Conservation (phyloP, 768 basidiomycete species). For the Panaeolus cyanescens region DNA sequence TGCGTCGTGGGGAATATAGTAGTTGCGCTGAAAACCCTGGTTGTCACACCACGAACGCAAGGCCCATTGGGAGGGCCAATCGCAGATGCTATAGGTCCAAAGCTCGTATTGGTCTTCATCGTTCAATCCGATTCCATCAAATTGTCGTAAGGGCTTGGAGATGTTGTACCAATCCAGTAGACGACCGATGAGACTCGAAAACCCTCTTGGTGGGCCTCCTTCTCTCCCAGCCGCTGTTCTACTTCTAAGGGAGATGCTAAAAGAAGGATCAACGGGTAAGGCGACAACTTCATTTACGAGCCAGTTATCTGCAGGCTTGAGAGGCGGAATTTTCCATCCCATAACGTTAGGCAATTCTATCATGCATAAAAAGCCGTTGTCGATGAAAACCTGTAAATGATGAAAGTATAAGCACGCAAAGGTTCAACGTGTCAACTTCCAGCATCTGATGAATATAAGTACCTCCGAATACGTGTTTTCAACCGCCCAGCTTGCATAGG, state of each 20-base stretch:
- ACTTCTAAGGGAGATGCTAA: not conserved
- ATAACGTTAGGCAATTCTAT: not conserved
- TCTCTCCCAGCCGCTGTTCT: not conserved
- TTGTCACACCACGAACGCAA: not conserved
- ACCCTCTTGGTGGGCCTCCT: not conserved
- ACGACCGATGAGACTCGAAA: not conserved
- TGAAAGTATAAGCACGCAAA: not conserved
- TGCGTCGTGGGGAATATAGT: not conserved
- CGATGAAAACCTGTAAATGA: not conserved
- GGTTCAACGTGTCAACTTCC: too few species aligned
- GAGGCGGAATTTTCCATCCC: not conserved
- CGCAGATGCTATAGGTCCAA: not conserved
- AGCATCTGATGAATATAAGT: not conserved
- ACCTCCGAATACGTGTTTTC: not conserved
- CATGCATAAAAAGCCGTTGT: not conserved
- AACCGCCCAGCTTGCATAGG: not conserved
- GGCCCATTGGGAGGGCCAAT: not conserved
- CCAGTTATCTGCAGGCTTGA: not conserved
- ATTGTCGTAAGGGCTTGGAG: not conserved
- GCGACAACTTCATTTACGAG: not conserved
- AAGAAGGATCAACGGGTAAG: not conserved
- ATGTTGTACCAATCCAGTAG: not conserved
- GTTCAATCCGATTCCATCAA: not conserved
- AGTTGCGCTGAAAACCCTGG: not conserved
- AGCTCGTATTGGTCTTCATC: not conserved